Conservation (phyloP, 805 yeast genomes). For the Suhomyces pyralidae region DNA sequence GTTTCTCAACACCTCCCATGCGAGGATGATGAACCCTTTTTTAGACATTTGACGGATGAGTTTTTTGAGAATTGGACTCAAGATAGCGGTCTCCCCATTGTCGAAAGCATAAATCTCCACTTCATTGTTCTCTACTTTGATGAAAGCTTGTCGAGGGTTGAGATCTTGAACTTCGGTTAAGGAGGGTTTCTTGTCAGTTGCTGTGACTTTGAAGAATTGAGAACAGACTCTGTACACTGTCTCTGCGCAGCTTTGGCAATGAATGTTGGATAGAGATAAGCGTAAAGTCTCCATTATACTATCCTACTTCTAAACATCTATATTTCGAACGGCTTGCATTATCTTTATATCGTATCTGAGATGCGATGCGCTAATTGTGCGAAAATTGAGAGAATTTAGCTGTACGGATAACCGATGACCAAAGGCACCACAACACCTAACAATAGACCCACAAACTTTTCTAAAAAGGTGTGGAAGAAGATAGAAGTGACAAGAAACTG, state of each 20-base stretch:
- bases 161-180: constrained; percentile 7
- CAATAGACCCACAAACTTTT: constrained; percentile 43
- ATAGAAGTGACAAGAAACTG: constrained; percentile 44
- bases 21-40: constrained; percentile 36
- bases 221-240: constrained; percentile 30
- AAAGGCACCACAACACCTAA: constrained; percentile 36
- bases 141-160: constrained; percentile 11
- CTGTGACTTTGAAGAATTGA: constrained; percentile 13
- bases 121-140: constrained; percentile 20
- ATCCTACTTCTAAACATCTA: not conserved
- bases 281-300: constrained; percentile 20
- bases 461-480: constrained; percentile 48
- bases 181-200: constrained; percentile 8
- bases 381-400: not conserved
- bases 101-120: constrained; percentile 24
- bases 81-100: constrained; percentile 1
- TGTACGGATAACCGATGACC: not conserved
- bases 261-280: constrained; percentile 44
- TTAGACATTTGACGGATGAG: constrained; percentile 24
- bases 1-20: constrained; percentile 31
- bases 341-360: not conserved
- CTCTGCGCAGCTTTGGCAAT: constrained; percentile 52
- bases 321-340: not conserved
- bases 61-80: constrained; percentile 16
- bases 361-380: not conserved